Evolutionary conservation across 768 basidiomycete genomes (phyloP).

Genomic region (Leccinum olivaceopallidum): DNA sequence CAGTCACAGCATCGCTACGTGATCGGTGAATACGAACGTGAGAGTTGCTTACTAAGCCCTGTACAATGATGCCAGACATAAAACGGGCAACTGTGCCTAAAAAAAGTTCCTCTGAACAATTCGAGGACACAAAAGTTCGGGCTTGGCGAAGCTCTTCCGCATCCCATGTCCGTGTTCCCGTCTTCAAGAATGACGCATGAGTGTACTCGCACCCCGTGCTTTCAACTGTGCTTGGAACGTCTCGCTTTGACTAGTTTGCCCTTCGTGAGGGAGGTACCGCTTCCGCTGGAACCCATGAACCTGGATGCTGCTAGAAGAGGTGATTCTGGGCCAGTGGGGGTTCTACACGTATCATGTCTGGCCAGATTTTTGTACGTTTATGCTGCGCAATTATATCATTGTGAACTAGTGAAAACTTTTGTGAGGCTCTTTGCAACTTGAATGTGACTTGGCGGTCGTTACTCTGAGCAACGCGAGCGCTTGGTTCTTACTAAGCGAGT

Average conservation of each 20-base stretch:
- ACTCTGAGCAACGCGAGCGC: too few relatives aligned
- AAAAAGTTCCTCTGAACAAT: too few relatives aligned
- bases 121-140: constrained; percentile 45
- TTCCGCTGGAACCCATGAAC: constrained; percentile 73
- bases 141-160: constrained; percentile 77
- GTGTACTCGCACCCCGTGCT: constrained; percentile 36
- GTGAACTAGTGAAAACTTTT: background rate
- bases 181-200: constrained; percentile 65
- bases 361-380: background rate
- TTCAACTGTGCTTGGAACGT: constrained; percentile 33
- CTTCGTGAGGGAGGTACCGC: constrained; percentile 61
- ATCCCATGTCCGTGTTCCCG: constrained; percentile 94
- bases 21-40: too few relatives aligned
- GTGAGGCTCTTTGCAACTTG: too few relatives aligned
- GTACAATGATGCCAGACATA: too few relatives aligned
- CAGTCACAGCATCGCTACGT: constrained; percentile 39
- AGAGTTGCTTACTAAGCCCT: too few relatives aligned
- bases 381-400: background rate
- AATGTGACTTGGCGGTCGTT: too few relatives aligned
- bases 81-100: too few relatives aligned
- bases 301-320: constrained; percentile 38
- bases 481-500: too few relatives aligned
- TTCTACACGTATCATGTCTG: constrained; percentile 32
- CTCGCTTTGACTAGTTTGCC: constrained; percentile 47
- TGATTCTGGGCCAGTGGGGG: constrained; percentile 29